phyloP scores from a whole-genome alignment of 1,139 yeast genomes.

The Geotrichum histeridarum region DNA sequence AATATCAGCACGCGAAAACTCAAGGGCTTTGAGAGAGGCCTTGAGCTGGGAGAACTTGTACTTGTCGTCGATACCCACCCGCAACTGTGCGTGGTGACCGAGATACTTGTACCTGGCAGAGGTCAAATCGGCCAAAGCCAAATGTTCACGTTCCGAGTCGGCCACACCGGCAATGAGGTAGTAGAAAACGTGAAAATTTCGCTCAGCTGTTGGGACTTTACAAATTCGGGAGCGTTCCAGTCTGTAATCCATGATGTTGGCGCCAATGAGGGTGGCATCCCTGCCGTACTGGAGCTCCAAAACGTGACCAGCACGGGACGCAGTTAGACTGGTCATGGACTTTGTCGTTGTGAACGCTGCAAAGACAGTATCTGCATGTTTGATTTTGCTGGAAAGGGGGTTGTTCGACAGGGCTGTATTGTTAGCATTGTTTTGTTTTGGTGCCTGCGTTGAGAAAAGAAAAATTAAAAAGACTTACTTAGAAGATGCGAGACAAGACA shows the following conservation, averaged over 20 bases:
- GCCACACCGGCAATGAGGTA: slow-evolving; percentile 40
- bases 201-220: slow-evolving; percentile 41
- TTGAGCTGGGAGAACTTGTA: slow-evolving; percentile 38
- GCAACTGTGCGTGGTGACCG: slow-evolving; percentile 41
- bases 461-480: slow-evolving; percentile 24
- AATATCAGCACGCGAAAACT: slow-evolving; percentile 40
- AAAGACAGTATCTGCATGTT: slow-evolving; percentile 37
- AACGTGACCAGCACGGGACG: slow-evolving; percentile 41
- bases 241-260: slow-evolving; percentile 39
- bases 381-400: slow-evolving; percentile 37
- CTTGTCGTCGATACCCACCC: slow-evolving; percentile 39
- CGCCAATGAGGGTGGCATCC: slow-evolving; percentile 40
- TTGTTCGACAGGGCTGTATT: slow-evolving; percentile 35
- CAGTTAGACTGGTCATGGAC: slow-evolving; percentile 33
- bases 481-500: slow-evolving; percentile 34
- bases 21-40: slow-evolving; percentile 36
- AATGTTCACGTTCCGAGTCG: slow-evolving; percentile 38
- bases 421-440: not conserved
- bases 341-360: slow-evolving; percentile 42
- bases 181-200: slow-evolving; percentile 42
- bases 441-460: not conserved
- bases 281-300: slow-evolving; percentile 40
- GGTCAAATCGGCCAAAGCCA: slow-evolving; percentile 34
- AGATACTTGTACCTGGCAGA: slow-evolving; percentile 37
- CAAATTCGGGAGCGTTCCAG: slow-evolving; percentile 42